Conservation (phyloP, 352 stramenopile species). For the Peronospora destructor region DNA sequence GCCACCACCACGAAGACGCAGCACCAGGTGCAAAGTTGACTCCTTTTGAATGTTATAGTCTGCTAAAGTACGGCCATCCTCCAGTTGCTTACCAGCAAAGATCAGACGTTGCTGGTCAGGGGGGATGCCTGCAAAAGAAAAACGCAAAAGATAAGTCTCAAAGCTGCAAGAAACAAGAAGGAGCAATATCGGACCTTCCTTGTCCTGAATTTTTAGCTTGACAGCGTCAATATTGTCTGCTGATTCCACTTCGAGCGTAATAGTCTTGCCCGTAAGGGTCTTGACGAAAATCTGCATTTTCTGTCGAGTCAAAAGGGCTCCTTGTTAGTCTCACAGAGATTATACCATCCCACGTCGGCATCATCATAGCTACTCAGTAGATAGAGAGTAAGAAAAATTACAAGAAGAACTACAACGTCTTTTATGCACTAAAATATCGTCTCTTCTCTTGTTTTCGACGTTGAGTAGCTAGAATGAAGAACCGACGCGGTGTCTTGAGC, state of each 20-base stretch:
- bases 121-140: slow-evolving; percentile 85
- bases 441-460: background rate
- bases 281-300: slow-evolving; percentile 95
- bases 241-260: slow-evolving; percentile 99
- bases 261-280: slow-evolving; percentile 97
- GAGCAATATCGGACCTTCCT: slow-evolving; percentile 84
- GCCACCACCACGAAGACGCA: slow-evolving; percentile 92
- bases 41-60: slow-evolving; percentile 97
- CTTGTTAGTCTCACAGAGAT: slow-evolving; percentile 14
- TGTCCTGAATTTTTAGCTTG: slow-evolving; percentile 99
- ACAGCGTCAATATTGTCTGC: slow-evolving; percentile 99
- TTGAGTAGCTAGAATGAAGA: slow-evolving; percentile 1
- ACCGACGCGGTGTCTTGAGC: slow-evolving; percentile 22
- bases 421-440: background rate
- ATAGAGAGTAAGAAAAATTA: background rate
- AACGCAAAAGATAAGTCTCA: background rate
- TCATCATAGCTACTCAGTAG: slow-evolving; percentile 4
- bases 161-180: background rate
- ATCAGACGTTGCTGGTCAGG: slow-evolving; percentile 99
- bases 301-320: slow-evolving; percentile 21
- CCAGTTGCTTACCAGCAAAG: slow-evolving; percentile 99
- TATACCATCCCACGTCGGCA: slow-evolving; percentile 12
- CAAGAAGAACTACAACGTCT: background rate
- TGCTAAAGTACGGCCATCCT: slow-evolving; percentile 90
- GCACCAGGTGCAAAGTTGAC: slow-evolving; percentile 96